Percentiles rank a stretch among this genome's conserved stretches.
Conservation (phyloP, 805 yeast species). For the Pichia membranifaciens region DNA sequence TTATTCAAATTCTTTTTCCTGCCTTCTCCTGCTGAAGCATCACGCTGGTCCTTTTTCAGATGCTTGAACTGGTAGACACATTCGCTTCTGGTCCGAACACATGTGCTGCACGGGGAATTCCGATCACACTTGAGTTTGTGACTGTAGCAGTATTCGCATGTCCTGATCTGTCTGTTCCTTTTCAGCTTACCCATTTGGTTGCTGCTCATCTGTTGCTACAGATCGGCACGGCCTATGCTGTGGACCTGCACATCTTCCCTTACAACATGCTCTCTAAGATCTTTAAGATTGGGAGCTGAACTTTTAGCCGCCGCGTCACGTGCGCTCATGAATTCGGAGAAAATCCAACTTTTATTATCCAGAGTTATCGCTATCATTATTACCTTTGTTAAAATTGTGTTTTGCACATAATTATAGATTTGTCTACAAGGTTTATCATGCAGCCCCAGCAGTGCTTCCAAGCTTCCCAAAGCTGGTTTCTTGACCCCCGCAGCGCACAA, state of each 20-base stretch:
- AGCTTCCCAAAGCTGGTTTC: conserved; percentile 42
- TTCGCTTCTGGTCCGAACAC: conserved; percentile 10
- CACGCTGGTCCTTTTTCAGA: background rate
- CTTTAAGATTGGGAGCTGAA: no score
- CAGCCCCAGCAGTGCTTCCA: conserved; percentile 56
- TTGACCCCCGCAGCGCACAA: conserved; percentile 58
- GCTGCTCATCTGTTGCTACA: no score
- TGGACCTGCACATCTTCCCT: no score
- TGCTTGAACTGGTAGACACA: conserved; percentile 12
- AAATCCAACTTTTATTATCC: no score
- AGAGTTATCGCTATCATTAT: no score
- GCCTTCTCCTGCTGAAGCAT: background rate
- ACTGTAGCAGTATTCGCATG: conserved; percentile 15
- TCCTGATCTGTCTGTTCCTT: conserved; percentile 13
- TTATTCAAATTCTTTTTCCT: no score
- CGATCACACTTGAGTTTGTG: conserved; percentile 16
- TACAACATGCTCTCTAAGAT: no score
- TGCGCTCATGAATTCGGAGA: no score
- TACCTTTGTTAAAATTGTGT: no score
- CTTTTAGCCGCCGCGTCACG: no score
- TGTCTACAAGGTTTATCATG: conserved; percentile 21
- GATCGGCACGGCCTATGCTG: no score
- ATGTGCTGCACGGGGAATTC: conserved; percentile 12
- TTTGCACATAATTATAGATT: no score
- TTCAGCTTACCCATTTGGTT: conserved; percentile 11